These are phyloP conservation scores for Aspergillus tubingensis DNA, from an alignment of 2,329 filamentous ascomycete species.

Conservation along the genomic window DNA sequence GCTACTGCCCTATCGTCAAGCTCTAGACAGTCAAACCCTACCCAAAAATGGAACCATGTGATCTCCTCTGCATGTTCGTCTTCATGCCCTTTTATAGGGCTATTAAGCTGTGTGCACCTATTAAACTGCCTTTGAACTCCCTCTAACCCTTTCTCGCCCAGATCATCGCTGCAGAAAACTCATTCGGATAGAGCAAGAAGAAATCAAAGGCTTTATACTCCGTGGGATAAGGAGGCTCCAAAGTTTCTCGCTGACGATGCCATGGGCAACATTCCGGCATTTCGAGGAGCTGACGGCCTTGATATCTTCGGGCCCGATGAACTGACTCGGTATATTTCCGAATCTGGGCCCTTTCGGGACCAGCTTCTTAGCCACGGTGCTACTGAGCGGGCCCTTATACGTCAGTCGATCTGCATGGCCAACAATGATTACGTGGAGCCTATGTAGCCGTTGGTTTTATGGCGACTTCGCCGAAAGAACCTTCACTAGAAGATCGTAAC, in stretches of 20 bases:
- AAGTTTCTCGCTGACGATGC: conserved; percentile 56
- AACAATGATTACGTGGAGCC: conserved; percentile 32
- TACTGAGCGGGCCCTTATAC: conserved; percentile 46
- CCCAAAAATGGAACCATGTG: too few relatives aligned
- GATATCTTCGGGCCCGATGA: conserved; percentile 50
- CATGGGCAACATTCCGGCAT: conserved; percentile 54
- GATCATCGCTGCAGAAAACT: conserved; percentile 36
- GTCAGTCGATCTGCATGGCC: conserved; percentile 50
- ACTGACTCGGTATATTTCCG: conserved; percentile 52
- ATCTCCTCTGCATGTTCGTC: too few relatives aligned
- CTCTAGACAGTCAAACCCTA: too few relatives aligned
- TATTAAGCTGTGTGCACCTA: too few relatives aligned
- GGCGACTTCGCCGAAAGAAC: conserved; percentile 21
- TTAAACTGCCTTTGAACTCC: too few relatives aligned
- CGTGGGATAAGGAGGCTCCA: conserved; percentile 43
- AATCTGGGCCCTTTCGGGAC: conserved; percentile 44
- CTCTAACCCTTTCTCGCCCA: conserved; percentile 1
- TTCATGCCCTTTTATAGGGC: too few relatives aligned
- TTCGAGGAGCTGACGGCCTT: conserved; percentile 53
- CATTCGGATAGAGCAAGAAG: conserved; percentile 35
- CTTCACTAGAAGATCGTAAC: conserved; percentile 28
- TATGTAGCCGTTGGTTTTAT: conserved; percentile 21
- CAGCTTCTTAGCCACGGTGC: conserved; percentile 50
- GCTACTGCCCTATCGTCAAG: too few relatives aligned
- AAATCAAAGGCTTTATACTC: background rate